Conservation (phyloP, 306 rosid genomes). For the Ammopiptanthus mongolicus region DNA sequence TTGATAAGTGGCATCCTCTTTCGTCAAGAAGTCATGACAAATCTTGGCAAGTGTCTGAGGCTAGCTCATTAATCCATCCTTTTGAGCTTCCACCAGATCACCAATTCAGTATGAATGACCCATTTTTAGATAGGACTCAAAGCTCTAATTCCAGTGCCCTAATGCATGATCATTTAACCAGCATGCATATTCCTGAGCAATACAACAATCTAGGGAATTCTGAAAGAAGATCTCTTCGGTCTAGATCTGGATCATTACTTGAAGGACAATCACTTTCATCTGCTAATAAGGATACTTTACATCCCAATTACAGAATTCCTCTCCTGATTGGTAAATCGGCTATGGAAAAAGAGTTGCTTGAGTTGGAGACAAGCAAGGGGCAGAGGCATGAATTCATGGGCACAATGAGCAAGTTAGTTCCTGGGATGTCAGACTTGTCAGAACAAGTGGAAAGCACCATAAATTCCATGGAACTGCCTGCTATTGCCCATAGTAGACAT, state of each 20-base stretch:
- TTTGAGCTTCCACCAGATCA: constrained; percentile 50
- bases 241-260: constrained; percentile 42
- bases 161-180: constrained; percentile 41
- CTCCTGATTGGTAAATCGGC: constrained; percentile 38
- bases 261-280: constrained; percentile 45
- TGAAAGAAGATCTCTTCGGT: constrained; percentile 39
- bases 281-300: constrained; percentile 34
- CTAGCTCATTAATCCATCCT: constrained; percentile 38
- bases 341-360: constrained; percentile 39
- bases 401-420: constrained; percentile 29
- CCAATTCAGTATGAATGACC: constrained; percentile 36
- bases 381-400: constrained; percentile 40
- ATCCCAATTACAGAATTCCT: constrained; percentile 41
- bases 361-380: constrained; percentile 44
- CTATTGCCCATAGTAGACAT: constrained; percentile 51
- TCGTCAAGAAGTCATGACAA: constrained; percentile 43
- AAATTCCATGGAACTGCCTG: constrained; percentile 40
- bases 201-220: constrained; percentile 32
- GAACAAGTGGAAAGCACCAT: constrained; percentile 41
- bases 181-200: constrained; percentile 38
- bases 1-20: constrained; percentile 49
- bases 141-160: constrained; percentile 35
- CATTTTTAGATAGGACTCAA: constrained; percentile 33
- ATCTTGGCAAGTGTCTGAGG: constrained; percentile 38
- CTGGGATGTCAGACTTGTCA: constrained; percentile 40